Conservation (phyloP, 2,329 filamentous ascomycete genomes). For the Thelonectria discophora region DNA sequence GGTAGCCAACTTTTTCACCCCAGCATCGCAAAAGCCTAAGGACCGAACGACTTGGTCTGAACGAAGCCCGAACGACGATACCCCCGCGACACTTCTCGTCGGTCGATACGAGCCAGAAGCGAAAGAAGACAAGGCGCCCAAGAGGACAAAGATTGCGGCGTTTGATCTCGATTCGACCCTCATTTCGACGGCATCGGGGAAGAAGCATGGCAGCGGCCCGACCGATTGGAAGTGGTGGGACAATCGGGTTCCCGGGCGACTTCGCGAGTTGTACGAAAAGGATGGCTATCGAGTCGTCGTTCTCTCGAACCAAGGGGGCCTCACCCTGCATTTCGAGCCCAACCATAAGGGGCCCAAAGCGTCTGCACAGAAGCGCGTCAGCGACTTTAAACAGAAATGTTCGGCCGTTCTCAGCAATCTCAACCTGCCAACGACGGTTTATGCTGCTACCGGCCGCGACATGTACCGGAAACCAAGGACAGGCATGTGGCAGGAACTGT, state of each 20-base stretch:
- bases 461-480: constrained; percentile 84
- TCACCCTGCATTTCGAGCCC: constrained; percentile 77
- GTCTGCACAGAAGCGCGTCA: constrained; percentile 67
- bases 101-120: constrained; percentile 70
- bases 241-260: constrained; percentile 68
- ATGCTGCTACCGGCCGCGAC: constrained; percentile 87
- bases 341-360: constrained; percentile 72
- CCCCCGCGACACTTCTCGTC: constrained; percentile 71
- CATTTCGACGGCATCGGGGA: constrained; percentile 81
- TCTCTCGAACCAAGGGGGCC: constrained; percentile 87
- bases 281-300: constrained; percentile 81
- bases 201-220: constrained; percentile 74
- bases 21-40: constrained; percentile 82
- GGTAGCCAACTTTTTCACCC: constrained; percentile 88
- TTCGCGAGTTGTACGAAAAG: constrained; percentile 71
- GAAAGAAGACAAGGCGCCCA: constrained; percentile 46
- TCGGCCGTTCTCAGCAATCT: constrained; percentile 74
- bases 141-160: constrained; percentile 69
- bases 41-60: constrained; percentile 77
- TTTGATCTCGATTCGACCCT: constrained; percentile 90
- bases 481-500: constrained; percentile 83
- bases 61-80: constrained; percentile 62
- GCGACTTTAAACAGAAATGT: constrained; percentile 85
- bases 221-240: constrained; percentile 98
- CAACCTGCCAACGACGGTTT: constrained; percentile 79